Evolutionary conservation across 352 stramenopile genomes (phyloP).

Genomic region (Globisporangium apiculatum): DNA sequence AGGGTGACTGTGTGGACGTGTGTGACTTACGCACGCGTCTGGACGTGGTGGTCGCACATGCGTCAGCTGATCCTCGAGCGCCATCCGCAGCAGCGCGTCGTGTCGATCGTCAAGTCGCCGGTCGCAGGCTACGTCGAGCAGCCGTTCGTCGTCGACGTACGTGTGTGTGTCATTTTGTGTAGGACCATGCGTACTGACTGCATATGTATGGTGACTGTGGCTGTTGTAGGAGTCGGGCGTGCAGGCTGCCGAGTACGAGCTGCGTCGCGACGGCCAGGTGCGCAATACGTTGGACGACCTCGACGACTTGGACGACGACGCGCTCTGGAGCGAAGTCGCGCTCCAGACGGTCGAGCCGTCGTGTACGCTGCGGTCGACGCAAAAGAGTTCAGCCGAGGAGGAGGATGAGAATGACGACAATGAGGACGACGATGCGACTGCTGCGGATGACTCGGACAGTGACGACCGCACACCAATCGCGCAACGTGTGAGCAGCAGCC

Average conservation of each 20-base stretch:
- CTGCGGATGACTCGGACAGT: neutral
- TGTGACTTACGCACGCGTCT: neutral
- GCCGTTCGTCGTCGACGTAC: conserved; percentile 53
- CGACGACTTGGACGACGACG: conserved; percentile 40
- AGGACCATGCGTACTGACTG: neutral
- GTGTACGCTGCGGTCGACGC: conserved; percentile 48
- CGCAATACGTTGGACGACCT: neutral
- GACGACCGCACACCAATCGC: neutral
- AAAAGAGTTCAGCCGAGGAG: conserved; percentile 35
- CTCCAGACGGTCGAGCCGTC: conserved; percentile 36
- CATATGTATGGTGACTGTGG: neutral
- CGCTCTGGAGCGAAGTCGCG: conserved; percentile 41
- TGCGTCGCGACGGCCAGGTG: no score
- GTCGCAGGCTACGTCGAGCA: conserved; percentile 48
- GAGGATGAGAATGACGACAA: conserved; percentile 14
- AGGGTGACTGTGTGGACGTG: no score
- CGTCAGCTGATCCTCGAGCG: conserved; percentile 59
- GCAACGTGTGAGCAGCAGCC: conserved; percentile 3
- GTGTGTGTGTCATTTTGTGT: neutral
- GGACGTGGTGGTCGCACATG: no score
- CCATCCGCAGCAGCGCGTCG: conserved; percentile 33
- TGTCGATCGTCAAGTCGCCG: conserved; percentile 62
- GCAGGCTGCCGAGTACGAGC: conserved; percentile 15
- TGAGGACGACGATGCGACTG: conserved; percentile 8
- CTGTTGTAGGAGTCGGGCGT: conserved; percentile 31